Conservation (phyloP, 2,329 filamentous ascomycete species). For the Paraphaeosphaeria sporulosa region DNA sequence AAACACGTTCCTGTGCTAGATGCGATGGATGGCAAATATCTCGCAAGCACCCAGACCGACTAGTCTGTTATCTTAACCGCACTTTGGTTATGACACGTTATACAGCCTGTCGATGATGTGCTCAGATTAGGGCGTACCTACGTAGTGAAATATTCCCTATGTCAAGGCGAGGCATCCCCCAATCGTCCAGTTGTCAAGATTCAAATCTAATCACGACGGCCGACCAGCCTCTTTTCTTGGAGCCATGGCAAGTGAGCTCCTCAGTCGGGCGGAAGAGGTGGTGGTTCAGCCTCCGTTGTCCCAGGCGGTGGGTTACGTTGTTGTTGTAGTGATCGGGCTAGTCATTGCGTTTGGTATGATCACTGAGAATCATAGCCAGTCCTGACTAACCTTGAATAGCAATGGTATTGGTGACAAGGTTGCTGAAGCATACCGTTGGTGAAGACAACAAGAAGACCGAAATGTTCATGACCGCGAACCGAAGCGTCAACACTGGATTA, state of each 20-base stretch:
- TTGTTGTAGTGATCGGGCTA: conserved; percentile 53
- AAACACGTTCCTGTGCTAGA: background rate
- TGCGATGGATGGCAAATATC: background rate
- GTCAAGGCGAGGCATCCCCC: background rate
- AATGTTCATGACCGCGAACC: conserved; percentile 50
- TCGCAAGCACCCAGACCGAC: background rate
- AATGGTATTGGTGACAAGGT: conserved; percentile 57
- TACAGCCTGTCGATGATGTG: background rate
- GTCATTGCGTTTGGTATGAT: conserved; percentile 46
- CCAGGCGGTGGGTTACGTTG: conserved; percentile 52
- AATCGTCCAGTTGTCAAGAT: background rate
- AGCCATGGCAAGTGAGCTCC: conserved; percentile 1
- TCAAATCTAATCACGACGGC: background rate
- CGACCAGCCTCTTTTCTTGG: background rate
- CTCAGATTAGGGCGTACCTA: background rate
- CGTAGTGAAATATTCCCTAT: too few relatives aligned
- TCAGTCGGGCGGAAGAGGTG: conserved; percentile 18
- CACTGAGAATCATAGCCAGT: background rate
- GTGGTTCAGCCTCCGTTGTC: conserved; percentile 29
- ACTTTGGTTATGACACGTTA: background rate
- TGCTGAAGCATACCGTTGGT: conserved; percentile 58
- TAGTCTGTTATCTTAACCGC: background rate
- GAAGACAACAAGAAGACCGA: conserved; percentile 63
- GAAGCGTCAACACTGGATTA: conserved; percentile 30
- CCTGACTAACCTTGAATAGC: conserved; percentile 15